Conservation (phyloP, 345 rosid species). For the Gossypium bickii region DNA sequence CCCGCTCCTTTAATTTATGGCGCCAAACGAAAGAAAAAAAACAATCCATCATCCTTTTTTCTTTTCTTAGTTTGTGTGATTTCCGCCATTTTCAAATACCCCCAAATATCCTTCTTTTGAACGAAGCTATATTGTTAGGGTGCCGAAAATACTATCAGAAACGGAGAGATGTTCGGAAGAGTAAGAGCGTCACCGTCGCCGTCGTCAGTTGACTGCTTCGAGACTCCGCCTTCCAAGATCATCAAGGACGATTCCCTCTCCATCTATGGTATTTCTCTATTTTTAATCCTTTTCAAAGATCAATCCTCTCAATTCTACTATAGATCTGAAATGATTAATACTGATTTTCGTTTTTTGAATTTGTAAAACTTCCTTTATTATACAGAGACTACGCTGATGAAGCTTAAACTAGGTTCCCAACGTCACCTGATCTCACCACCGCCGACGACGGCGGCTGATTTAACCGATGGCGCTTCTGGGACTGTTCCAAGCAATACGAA, state of each 20-base stretch:
- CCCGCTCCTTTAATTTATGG: slow-evolving; percentile 6
- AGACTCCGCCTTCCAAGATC: slow-evolving; percentile 59
- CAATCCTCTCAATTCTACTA: background rate
- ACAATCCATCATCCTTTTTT: background rate
- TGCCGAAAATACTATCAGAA: background rate
- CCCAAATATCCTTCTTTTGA: background rate
- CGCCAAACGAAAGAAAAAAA: background rate
- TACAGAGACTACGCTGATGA: slow-evolving; percentile 71
- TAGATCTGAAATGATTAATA: background rate
- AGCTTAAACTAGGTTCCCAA: slow-evolving; percentile 72
- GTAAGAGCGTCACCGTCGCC: slow-evolving; percentile 56
- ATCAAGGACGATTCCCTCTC: slow-evolving; percentile 81
- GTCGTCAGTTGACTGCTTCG: slow-evolving; percentile 50
- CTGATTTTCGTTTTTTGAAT: background rate
- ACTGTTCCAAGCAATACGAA: background rate
- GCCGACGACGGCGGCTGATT: background rate
- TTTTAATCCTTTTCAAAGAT: background rate
- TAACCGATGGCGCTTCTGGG: slow-evolving; percentile 1
- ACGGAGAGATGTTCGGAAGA: slow-evolving; percentile 60
- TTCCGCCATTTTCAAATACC: background rate
- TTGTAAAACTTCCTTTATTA: background rate
- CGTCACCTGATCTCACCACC: slow-evolving; percentile 19
- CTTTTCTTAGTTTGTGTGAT: background rate
- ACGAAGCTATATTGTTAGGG: background rate
- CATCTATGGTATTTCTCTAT: slow-evolving; percentile 50